Conservation (phyloP, 148 eudicot species). For the Chenopodium suecicum region DNA sequence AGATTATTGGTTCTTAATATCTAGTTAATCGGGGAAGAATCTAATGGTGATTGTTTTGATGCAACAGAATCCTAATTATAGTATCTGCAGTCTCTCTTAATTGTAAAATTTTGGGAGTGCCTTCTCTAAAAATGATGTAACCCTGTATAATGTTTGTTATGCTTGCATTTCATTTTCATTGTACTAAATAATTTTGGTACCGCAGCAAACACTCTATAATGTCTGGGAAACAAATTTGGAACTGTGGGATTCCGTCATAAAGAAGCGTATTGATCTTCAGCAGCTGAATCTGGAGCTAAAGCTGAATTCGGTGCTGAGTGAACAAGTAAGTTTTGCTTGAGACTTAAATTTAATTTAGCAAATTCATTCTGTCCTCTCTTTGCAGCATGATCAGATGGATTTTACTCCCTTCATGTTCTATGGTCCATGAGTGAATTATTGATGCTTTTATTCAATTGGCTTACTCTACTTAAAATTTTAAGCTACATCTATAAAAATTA, state of each 20-base stretch:
- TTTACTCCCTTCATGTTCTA: not conserved
- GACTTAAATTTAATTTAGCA: not conserved
- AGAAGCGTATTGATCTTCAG: constrained; percentile 60
- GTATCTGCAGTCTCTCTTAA: not conserved
- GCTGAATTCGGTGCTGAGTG: constrained; percentile 48
- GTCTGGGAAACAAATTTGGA: constrained; percentile 72
- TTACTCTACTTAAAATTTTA: too few species aligned
- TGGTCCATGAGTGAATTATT: too few species aligned
- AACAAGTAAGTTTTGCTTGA: constrained; percentile 55
- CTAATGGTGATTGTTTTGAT: not conserved
- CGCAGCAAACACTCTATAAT: constrained; percentile 69
- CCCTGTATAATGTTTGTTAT: constrained; percentile 1
- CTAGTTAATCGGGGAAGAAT: not conserved
- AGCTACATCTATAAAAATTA: too few species aligned
- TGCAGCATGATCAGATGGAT: not conserved
- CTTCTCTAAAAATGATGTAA: not conserved
- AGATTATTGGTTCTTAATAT: too few species aligned
- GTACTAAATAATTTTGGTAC: constrained; percentile 14
- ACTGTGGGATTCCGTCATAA: constrained; percentile 56
- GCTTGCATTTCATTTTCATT: not conserved
- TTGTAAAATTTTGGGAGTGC: not conserved
- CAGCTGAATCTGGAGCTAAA: constrained; percentile 57
- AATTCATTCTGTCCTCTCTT: not conserved
- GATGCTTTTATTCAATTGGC: too few species aligned
- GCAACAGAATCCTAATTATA: not conserved